Conservation (phyloP, 139 green algal genomes). For the Ostreobium quekettii region DNA sequence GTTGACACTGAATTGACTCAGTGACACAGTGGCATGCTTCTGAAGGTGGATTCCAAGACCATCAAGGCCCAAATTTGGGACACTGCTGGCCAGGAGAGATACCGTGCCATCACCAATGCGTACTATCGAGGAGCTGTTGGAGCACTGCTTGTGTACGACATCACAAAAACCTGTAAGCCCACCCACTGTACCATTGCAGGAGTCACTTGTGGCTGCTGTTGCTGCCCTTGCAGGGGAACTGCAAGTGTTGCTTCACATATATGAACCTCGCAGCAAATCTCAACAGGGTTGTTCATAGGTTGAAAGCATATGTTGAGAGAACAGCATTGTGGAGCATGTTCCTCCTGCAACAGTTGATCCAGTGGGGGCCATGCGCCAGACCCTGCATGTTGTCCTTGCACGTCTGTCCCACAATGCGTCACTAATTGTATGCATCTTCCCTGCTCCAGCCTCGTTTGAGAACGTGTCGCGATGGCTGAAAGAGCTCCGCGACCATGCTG, state of each 20-base stretch:
- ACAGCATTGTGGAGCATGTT: no score
- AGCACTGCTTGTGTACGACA: slow-evolving; percentile 97
- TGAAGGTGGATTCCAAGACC: slow-evolving; percentile 94
- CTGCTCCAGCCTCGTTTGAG: slow-evolving; percentile 82
- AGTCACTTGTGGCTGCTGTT: neutral
- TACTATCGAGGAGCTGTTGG: slow-evolving; percentile 98
- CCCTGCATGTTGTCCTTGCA: no score
- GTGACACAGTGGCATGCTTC: neutral
- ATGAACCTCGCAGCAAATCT: neutral
- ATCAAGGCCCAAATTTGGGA: slow-evolving; percentile 99
- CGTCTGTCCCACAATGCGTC: no score
- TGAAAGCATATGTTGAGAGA: neutral
- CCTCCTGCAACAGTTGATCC: no score
- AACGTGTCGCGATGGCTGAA: slow-evolving; percentile 98
- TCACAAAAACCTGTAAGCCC: slow-evolving; percentile 84
- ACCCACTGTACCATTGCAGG: neutral
- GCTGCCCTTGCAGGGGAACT: neutral
- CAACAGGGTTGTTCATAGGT: neutral
- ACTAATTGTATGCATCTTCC: no score
- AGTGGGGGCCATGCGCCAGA: no score
- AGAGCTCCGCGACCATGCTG: slow-evolving; percentile 95
- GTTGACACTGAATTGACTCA: no score
- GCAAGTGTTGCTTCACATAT: neutral
- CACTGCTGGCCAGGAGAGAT: slow-evolving; percentile 95
- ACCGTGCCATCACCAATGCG: slow-evolving; percentile 96